Evolutionary conservation across 371 early-diverging fungal genomes (phyloP), one percentile per base, ranked within the genome.

Genomic region (Rhizopus arrhizus): DNA sequence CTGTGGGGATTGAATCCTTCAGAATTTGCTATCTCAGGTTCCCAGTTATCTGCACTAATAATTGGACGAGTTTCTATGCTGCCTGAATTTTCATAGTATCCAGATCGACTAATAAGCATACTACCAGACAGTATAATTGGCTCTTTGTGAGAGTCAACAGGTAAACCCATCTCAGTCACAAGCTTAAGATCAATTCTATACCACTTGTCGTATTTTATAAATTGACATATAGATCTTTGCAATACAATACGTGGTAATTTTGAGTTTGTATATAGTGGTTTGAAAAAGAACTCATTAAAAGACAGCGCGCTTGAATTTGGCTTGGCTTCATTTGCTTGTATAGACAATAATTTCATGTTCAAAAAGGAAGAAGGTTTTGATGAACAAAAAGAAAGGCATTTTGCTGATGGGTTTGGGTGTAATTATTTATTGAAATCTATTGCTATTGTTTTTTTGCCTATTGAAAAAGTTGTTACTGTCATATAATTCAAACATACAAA

Each of bases 161-260:
- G 36, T 32, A 65, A 34, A 6, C 65, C 65, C 56, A 65, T 60
- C 41, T 65, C 65, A 33, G 61, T 60, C 32, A 65, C 65, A 2
- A 59, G 40, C 15, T 56, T 49, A 1, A 65, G 40, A 28, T 65
- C 52, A 3, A 65, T 53, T 53, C 56, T 41, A 32, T 65, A 43
- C 65, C 65, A 65, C n/a, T 42, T 45, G 16, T 57, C 62, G 4
- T 56, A 33, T 4, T 38, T 5, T 12, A 75, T 28, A 2, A 16
- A 40, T 9, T 43, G 43, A 22, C 36, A 28, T 38, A 67, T 57
- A 1, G 65, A 62, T 11, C 59, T 61, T 12, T 15, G 33, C 8
- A 72, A 58, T 3, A 65, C 61, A 40, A 67, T 59, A 6, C 75
- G 65, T 15, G 62, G 59, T 31, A 72, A 22, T 2, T 59, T 60